Conservation (phyloP, 768 basidiomycete species). For the Boletus vinaceobasis region DNA sequence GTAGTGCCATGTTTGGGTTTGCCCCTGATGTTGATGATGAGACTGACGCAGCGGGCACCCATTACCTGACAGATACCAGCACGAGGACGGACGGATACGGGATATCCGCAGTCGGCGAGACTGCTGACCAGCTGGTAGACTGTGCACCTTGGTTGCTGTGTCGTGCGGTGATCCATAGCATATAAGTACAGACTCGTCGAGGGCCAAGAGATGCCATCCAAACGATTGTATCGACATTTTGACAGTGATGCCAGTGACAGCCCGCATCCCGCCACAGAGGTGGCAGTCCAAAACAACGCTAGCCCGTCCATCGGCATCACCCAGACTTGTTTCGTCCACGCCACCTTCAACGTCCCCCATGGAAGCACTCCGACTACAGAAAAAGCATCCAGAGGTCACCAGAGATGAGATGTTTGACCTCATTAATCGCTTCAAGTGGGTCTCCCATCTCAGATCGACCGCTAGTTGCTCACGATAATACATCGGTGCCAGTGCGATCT, state of each 20-base stretch:
- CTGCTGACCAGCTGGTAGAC: background rate
- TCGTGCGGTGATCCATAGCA: background rate
- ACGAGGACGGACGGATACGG: background rate
- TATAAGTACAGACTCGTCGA: background rate
- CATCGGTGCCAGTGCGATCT: conserved; percentile 52
- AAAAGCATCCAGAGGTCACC: conserved; percentile 88
- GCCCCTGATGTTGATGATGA: no score
- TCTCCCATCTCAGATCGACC: conserved; percentile 10
- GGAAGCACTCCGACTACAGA: conserved; percentile 84
- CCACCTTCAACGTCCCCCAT: conserved; percentile 41
- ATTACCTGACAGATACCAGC: no score
- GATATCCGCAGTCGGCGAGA: background rate
- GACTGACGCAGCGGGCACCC: background rate
- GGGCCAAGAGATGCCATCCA: background rate
- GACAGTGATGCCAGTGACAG: background rate
- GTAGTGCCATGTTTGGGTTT: no score
- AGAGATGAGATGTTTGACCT: conserved; percentile 94
- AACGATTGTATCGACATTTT: background rate
- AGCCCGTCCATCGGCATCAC: conserved; percentile 8
- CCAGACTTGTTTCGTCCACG: conserved; percentile 5
- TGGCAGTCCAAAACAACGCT: conserved; percentile 12
- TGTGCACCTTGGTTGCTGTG: background rate
- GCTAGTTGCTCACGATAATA: background rate
- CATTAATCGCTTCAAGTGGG: conserved; percentile 94
- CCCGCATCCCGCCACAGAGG: conserved; percentile 12